Conservation (phyloP, 2,329 filamentous ascomycete species). For the Xylariaceae sp. region DNA sequence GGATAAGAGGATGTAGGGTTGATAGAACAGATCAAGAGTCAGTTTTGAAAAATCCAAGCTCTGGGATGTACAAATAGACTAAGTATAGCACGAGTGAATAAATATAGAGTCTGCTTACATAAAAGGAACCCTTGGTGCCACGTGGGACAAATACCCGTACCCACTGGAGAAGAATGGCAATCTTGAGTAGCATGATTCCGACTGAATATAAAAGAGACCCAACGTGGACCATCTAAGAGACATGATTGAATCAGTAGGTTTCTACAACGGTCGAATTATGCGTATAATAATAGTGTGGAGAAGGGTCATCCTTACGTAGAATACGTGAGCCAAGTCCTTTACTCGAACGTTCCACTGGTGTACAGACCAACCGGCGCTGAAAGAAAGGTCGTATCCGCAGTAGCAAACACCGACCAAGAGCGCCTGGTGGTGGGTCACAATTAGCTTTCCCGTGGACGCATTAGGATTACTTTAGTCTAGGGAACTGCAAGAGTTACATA, state of each 20-base stretch:
- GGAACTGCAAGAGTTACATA: slow-evolving; percentile 9
- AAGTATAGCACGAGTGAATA: not conserved
- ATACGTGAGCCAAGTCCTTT: slow-evolving; percentile 8
- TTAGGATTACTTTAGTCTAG: not conserved
- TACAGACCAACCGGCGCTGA: not conserved
- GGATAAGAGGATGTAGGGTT: not conserved
- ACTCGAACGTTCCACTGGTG: slow-evolving; percentile 27
- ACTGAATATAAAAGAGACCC: slow-evolving; percentile 15
- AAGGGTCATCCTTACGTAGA: slow-evolving; percentile 18
- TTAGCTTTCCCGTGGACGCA: too few relatives aligned
- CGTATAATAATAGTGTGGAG: not conserved
- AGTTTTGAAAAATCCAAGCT: not conserved
- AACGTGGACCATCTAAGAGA: slow-evolving; percentile 9
- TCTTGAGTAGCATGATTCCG: slow-evolving; percentile 18
- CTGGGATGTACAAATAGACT: not conserved
- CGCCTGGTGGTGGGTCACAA: slow-evolving; percentile 1
- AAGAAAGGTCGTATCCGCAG: not conserved
- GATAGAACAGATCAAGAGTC: too few relatives aligned
- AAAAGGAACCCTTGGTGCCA: slow-evolving; percentile 15
- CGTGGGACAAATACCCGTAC: slow-evolving; percentile 23
- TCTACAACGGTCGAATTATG: not conserved
- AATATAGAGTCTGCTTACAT: not conserved
- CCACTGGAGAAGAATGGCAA: slow-evolving; percentile 28
- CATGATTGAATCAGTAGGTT: not conserved
- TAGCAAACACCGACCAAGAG: slow-evolving; percentile 4